A percentile compares a stretch with the other conserved stretches of the same genome.
These are phyloP conservation scores for Solanum pimpinellifolium DNA, from an alignment of 257 asterid genomes.

Conservation along the genomic window DNA sequence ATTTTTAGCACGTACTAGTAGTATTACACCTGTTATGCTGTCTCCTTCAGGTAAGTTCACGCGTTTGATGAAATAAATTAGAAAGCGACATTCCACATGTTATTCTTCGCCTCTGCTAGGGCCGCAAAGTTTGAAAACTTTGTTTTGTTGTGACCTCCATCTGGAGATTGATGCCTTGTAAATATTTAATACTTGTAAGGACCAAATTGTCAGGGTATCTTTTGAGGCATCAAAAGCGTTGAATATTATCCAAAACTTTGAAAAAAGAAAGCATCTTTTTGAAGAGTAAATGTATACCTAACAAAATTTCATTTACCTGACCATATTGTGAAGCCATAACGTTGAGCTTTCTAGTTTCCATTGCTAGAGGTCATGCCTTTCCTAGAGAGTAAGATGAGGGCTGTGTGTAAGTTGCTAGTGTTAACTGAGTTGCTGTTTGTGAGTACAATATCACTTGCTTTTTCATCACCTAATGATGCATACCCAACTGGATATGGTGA, in stretches of 20 bases:
- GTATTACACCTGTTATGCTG: not conserved
- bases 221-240: not conserved
- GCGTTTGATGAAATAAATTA: not conserved
- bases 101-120: not conserved
- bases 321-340: not conserved
- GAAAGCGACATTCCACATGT: not conserved
- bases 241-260: not conserved
- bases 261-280: not conserved
- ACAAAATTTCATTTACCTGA: not conserved
- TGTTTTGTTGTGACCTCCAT: not conserved
- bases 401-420: slow-evolving; percentile 11
- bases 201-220: not conserved
- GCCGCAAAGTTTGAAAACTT: not conserved
- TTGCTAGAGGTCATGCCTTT: not conserved
- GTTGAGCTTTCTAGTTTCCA: not conserved
- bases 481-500: slow-evolving; percentile 40
- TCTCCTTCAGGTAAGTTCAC: not conserved
- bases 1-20: not conserved
- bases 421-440: slow-evolving; percentile 15
- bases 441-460: slow-evolving; percentile 3
- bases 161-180: not conserved
- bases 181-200: not conserved
- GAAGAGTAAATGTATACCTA: not conserved
- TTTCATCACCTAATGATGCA: slow-evolving; percentile 22
- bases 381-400: slow-evolving; percentile 20